Percentiles rank a stretch among this genome's conserved stretches.
phyloP scores from a whole-genome alignment of 1,284 basidiomycete genomes.

The Cryptococcus sp. region DNA sequence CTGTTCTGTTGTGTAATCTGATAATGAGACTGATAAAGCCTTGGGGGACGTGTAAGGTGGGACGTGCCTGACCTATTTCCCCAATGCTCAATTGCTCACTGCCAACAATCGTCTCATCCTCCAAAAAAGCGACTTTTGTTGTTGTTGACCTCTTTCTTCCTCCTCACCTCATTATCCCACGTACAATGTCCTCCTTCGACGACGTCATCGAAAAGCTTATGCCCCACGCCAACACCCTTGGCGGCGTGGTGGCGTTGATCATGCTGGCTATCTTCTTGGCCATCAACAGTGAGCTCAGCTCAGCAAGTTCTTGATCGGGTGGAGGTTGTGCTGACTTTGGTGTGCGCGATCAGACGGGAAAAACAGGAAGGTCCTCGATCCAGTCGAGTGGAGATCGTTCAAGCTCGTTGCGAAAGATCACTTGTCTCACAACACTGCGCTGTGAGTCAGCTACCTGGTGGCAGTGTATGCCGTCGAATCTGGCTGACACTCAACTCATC shows the following conservation, averaged over 20 bases:
- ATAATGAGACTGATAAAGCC: too few species aligned
- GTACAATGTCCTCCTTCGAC: not conserved
- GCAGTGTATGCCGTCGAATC: not conserved
- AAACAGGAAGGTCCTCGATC: constrained; percentile 37
- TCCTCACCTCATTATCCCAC: not conserved
- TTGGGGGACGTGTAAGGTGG: too few species aligned
- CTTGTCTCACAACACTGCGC: constrained; percentile 92
- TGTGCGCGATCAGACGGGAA: not conserved
- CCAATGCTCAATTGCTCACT: too few species aligned
- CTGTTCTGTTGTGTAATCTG: too few species aligned
- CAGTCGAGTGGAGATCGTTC: constrained; percentile 72
- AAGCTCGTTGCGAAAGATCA: constrained; percentile 76
- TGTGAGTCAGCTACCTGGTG: constrained; percentile 60
- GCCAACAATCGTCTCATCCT: too few species aligned
- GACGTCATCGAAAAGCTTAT: not conserved
- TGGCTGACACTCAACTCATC: not conserved
- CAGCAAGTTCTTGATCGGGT: too few species aligned
- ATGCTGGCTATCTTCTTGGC: not conserved
- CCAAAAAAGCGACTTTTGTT: too few species aligned
- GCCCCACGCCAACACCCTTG: not conserved
- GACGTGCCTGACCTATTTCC: too few species aligned
- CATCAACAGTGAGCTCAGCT: not conserved
- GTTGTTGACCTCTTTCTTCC: too few species aligned
- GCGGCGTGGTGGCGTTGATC: not conserved
- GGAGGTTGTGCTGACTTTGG: too few species aligned